A percentile compares a stretch with the other conserved stretches of the same genome.
These are phyloP conservation scores for Penicillium sp. DNA, from an alignment of 2,329 filamentous ascomycete genomes.

Conservation along the genomic window DNA sequence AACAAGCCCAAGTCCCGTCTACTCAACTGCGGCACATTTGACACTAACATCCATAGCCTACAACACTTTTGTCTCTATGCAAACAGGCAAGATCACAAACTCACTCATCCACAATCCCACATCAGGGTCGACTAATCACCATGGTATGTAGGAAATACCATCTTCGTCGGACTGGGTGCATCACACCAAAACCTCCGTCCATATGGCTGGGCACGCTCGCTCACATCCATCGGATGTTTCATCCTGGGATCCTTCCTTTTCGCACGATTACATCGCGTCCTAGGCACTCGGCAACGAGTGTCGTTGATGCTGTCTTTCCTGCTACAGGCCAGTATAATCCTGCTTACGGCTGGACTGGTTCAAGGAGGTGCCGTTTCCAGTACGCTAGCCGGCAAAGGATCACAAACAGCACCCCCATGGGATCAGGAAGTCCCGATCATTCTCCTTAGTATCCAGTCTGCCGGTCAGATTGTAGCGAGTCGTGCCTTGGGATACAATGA, in stretches of 20 bases:
- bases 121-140: background rate
- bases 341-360: slow-evolving; percentile 30
- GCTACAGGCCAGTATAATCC: slow-evolving; percentile 29
- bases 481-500: slow-evolving; percentile 32
- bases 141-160: slow-evolving; percentile 39
- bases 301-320: slow-evolving; percentile 32
- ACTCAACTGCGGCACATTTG: background rate
- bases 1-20: background rate
- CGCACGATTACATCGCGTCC: slow-evolving; percentile 34
- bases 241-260: slow-evolving; percentile 44
- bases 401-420: slow-evolving; percentile 15
- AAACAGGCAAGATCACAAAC: slow-evolving; percentile 25
- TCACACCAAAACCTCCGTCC: slow-evolving; percentile 43
- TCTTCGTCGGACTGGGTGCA: slow-evolving; percentile 46
- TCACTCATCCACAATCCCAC: background rate
- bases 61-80: slow-evolving; percentile 47
- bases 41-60: slow-evolving; percentile 33
- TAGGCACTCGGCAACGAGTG: slow-evolving; percentile 25
- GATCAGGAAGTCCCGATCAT: slow-evolving; percentile 32
- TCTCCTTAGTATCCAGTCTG: slow-evolving; percentile 33
- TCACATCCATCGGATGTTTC: slow-evolving; percentile 48
- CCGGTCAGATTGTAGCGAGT: slow-evolving; percentile 33
- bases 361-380: slow-evolving; percentile 28
- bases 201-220: slow-evolving; percentile 47
- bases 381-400: background rate